phyloP scores from a whole-genome alignment of 805 yeast genomes.

The Nakazawaea laoshanensis region DNA sequence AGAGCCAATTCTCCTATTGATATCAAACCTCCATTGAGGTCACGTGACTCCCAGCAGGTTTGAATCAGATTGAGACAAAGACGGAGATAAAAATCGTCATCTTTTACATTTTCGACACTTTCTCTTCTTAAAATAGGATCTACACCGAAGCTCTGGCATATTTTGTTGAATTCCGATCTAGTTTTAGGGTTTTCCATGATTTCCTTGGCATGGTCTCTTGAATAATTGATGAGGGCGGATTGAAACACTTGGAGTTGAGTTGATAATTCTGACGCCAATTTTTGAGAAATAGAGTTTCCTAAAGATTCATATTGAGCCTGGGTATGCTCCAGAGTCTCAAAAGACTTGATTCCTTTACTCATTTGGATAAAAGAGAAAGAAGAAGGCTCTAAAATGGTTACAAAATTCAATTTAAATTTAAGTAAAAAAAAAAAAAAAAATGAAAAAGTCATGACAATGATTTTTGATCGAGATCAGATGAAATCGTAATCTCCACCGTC shows the following conservation, averaged over 20 bases:
- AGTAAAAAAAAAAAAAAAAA: neutral
- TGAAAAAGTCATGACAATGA: neutral
- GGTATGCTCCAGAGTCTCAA: conserved; percentile 15
- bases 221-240: conserved; percentile 66
- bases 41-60: conserved; percentile 59
- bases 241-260: conserved; percentile 75
- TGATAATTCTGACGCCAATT: conserved; percentile 52
- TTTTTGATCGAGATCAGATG: conserved; percentile 5
- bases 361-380: conserved; percentile 6
- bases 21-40: conserved; percentile 76
- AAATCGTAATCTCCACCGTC: conserved; percentile 49
- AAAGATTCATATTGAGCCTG: conserved; percentile 35
- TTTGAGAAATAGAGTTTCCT: conserved; percentile 40
- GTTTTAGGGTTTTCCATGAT: conserved; percentile 57
- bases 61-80: conserved; percentile 71
- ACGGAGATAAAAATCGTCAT: conserved; percentile 53
- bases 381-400: too few relatives aligned
- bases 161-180: conserved; percentile 61
- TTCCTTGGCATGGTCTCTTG: conserved; percentile 61
- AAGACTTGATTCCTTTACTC: conserved; percentile 22
- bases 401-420: too few relatives aligned
- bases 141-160: conserved; percentile 75
- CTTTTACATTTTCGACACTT: conserved; percentile 19
- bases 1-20: conserved; percentile 51
- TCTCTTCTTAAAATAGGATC: conserved; percentile 52